phyloP scores from a whole-genome alignment of 2,329 filamentous ascomycete species.

The Cytospora leucostoma region DNA sequence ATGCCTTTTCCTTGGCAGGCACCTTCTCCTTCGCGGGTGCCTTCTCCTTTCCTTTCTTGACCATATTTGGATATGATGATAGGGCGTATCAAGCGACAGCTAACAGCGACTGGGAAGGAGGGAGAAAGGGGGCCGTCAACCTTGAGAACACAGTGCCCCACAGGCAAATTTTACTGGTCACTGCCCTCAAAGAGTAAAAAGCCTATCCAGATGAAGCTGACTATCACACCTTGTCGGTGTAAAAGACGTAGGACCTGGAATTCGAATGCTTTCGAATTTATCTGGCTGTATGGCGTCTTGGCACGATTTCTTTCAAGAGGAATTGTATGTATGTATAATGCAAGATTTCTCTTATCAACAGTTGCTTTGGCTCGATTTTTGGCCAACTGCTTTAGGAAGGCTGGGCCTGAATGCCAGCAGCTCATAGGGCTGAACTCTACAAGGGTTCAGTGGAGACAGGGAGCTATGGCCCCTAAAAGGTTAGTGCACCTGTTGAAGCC shows the following conservation, averaged over 20 bases:
- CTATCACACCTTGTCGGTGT: background rate
- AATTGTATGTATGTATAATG: background rate
- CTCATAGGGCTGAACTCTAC: conserved; percentile 12
- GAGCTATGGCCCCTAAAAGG: conserved; percentile 5
- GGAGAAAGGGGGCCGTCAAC: background rate
- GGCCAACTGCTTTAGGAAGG: conserved; percentile 1
- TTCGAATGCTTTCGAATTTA: background rate
- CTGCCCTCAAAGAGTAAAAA: background rate
- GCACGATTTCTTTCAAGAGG: background rate
- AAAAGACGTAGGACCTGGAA: background rate
- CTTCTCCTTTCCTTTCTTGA: conserved; percentile 54
- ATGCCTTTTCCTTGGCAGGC: conserved; percentile 40
- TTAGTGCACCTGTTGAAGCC: background rate
- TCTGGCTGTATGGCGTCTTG: background rate
- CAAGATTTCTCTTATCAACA: conserved; percentile 51
- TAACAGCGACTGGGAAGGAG: background rate
- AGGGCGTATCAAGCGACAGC: background rate
- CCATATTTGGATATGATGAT: conserved; percentile 41
- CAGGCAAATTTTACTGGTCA: background rate
- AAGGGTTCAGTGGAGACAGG: background rate
- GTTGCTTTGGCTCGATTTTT: conserved; percentile 18
- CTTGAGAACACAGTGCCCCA: background rate
- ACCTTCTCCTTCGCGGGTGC: background rate
- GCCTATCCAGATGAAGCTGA: background rate
- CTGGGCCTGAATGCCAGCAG: background rate